phyloP scores from a whole-genome alignment of 2,329 filamentous ascomycete genomes.

The Tolypocladium ophioglossoides region DNA sequence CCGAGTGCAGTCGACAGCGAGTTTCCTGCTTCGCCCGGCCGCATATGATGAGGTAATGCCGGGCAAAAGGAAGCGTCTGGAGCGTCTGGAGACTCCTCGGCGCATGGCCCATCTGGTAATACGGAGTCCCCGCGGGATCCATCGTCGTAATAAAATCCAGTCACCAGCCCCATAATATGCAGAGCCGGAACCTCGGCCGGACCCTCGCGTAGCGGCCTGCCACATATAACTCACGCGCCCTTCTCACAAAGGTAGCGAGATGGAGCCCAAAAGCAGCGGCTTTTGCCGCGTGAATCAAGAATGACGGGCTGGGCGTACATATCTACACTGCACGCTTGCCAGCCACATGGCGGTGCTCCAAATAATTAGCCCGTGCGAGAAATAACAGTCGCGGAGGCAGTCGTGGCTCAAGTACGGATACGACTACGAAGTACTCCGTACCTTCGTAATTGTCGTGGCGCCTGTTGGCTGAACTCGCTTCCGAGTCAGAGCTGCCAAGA shows the following conservation, averaged over 20 bases:
- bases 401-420: too few species aligned
- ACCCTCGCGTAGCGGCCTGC: background rate
- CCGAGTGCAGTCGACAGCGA: too few species aligned
- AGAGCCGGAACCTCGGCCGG: background rate
- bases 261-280: background rate
- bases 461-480: background rate
- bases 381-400: too few species aligned
- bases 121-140: background rate
- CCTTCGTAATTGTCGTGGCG: background rate
- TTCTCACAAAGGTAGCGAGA: background rate
- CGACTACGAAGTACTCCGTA: too few species aligned
- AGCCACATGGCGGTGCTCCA: too few species aligned
- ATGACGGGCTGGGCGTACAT: background rate
- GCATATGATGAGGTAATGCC: background rate
- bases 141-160: background rate
- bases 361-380: too few species aligned
- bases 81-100: background rate
- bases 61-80: background rate
- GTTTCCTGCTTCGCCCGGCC: background rate
- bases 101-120: too few species aligned
- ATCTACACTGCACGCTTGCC: background rate
- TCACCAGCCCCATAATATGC: background rate
- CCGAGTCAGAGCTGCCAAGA: background rate
- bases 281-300: background rate
- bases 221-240: background rate